Base-by-base conservation (phyloP, 1,284 basidiomycete species). In the Vanrija sp. region DNA sequence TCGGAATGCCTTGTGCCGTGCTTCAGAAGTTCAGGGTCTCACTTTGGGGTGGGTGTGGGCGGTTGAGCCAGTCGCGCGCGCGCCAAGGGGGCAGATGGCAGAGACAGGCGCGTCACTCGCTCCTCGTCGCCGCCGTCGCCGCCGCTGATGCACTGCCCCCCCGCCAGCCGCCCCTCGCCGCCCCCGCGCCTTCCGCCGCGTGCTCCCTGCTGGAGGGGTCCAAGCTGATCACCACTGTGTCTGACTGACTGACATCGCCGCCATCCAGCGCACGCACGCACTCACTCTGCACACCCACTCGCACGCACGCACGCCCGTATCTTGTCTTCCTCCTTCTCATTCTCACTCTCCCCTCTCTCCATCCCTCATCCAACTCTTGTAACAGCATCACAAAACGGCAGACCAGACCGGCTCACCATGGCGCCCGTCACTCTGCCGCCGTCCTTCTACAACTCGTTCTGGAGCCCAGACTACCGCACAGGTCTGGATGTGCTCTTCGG, bases 381-480 rank as follows among this genome's bases (percentile, higher is more conserved):
- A 14, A 24, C 19, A 20, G 6, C 39, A 46, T 25, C 47, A 45
- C 49, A 31, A 31, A 31, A 31, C 31, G 31, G 31, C 31, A 31
- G 31, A 31, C 31, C 24, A 10, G 31, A 31, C 31, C n/a, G n/a
- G 31, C 10, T 31, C 46, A 74, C 58, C 62, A 91, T 91, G 88
- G 86, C 89, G 61, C 86, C 88, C 60, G 77, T 93, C 59, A 88
- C 88, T 37, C 82, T 93, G 65, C 90, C 90, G 25, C 80, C 89
- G 60, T 83, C 83, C 19, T 94, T 94, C 73, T 83, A 82, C 59
- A 93, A 93, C 75, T 91, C 89, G 36, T 94, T 94, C 79, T 94
- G 90, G 90, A 83, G 89, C 9, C 85, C 89, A 70, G 89, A 92
- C 77, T 91, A 90, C 69, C 81, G 88, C 38, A 82, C 78, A 54